Evolutionary conservation across 1,139 yeast species (phyloP).

Genomic region (Meyerozyma elateridarum): DNA sequence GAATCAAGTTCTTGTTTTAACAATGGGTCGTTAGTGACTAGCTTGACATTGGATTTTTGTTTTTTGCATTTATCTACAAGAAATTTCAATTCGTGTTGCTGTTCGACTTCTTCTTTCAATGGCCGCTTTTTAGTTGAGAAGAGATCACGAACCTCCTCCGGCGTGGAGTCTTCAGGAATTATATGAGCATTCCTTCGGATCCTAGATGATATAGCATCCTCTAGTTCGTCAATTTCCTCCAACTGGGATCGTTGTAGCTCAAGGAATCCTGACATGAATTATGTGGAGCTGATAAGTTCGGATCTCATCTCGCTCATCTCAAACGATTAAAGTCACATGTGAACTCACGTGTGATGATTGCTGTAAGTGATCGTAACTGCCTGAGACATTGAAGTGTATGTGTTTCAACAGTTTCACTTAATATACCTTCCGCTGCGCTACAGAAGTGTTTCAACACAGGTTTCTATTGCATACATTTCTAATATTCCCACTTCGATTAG

Average conservation of each 20-base stretch:
- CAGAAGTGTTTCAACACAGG: too few relatives aligned
- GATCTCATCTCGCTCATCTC: too few relatives aligned
- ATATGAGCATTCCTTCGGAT: slow-evolving; percentile 28
- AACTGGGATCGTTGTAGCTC: slow-evolving; percentile 33
- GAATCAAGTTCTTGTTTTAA: slow-evolving; percentile 19
- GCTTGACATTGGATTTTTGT: slow-evolving; percentile 26
- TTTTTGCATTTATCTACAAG: slow-evolving; percentile 47
- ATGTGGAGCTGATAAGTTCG: too few relatives aligned
- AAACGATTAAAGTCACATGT: too few relatives aligned
- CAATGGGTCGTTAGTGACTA: slow-evolving; percentile 14
- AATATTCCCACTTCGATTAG: too few relatives aligned
- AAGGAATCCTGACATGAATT: slow-evolving; percentile 26
- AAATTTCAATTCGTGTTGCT: slow-evolving; percentile 62
- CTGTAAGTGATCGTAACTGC: too few relatives aligned
- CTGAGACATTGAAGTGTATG: too few relatives aligned
- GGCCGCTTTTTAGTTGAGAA: slow-evolving; percentile 25
- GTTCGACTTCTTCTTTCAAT: slow-evolving; percentile 45
- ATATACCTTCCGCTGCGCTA: too few relatives aligned
- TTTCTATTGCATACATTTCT: too few relatives aligned
- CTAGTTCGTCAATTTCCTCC: slow-evolving; percentile 36
- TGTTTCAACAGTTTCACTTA: too few relatives aligned
- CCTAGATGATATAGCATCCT: slow-evolving; percentile 27
- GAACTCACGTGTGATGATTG: too few relatives aligned
- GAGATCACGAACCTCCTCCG: slow-evolving; percentile 8
- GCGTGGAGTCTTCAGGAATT: slow-evolving; percentile 9